A percentile compares a stretch with the other conserved stretches of the same genome.
phyloP scores from a whole-genome alignment of 805 yeast species.

The Hanseniaspora guilliermondii region DNA sequence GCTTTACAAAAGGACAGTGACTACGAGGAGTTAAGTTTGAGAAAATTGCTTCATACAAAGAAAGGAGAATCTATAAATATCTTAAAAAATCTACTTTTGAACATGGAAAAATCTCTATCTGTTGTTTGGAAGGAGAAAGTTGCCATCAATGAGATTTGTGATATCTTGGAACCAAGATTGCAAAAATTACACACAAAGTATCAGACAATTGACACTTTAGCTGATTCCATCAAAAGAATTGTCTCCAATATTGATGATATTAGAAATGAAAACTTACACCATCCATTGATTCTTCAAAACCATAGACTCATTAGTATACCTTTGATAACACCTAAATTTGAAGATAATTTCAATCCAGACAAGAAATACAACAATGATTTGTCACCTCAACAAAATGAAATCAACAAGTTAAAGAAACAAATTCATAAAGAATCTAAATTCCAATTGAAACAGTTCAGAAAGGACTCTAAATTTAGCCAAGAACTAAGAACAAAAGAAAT shows the following conservation, averaged over 20 bases:
- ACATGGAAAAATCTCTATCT: slow-evolving; percentile 22
- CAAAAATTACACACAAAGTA: slow-evolving; percentile 23
- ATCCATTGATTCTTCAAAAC: slow-evolving; percentile 66
- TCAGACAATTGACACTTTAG: slow-evolving; percentile 27
- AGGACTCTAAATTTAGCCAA: slow-evolving; percentile 75
- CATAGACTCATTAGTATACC: slow-evolving; percentile 79
- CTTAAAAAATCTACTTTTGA: slow-evolving; percentile 22
- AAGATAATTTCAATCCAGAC: slow-evolving; percentile 92
- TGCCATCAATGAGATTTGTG: slow-evolving; percentile 47
- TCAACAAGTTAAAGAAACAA: slow-evolving; percentile 68
- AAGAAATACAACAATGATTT: slow-evolving; percentile 79
- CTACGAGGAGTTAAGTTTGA: slow-evolving; percentile 3
- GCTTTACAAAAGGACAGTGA: slow-evolving; percentile 14
- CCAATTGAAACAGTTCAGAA: slow-evolving; percentile 79
- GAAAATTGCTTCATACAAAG: neutral
- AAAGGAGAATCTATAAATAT: slow-evolving; percentile 14
- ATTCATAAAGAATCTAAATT: slow-evolving; percentile 85
- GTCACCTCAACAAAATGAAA: slow-evolving; percentile 54
- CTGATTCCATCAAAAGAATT: slow-evolving; percentile 39
- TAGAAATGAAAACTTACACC: slow-evolving; percentile 32
- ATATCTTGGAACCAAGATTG: slow-evolving; percentile 36
- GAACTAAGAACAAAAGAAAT: slow-evolving; percentile 71
- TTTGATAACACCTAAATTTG: slow-evolving; percentile 79
- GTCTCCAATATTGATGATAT: slow-evolving; percentile 27
- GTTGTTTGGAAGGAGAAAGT: slow-evolving; percentile 46